Evolutionary conservation across 768 basidiomycete genomes (phyloP).

Genomic region (Phylloporus arenicola): DNA sequence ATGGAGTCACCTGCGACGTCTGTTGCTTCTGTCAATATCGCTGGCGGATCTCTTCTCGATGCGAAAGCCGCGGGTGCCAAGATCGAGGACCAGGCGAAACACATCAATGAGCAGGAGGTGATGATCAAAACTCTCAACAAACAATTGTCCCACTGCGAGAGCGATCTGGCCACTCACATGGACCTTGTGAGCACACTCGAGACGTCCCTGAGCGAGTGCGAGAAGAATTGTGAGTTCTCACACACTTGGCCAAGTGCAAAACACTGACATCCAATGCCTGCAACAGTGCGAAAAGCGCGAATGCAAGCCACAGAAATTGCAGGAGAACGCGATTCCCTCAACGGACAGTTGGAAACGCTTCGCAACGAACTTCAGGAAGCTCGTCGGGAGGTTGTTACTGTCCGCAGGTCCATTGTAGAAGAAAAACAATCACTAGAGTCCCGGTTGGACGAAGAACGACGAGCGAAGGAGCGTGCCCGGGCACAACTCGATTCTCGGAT

Average conservation of each 20-base stretch:
- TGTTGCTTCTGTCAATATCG: conserved; percentile 39
- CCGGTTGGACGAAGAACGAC: conserved; percentile 79
- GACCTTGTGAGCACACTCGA: conserved; percentile 83
- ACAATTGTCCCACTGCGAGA: conserved; percentile 89
- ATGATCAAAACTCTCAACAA: conserved; percentile 95
- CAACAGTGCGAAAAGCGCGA: conserved; percentile 82
- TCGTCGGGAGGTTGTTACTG: conserved; percentile 71
- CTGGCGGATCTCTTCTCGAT: conserved; percentile 39
- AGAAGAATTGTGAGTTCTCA: conserved; percentile 76
- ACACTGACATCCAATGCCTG: conserved; percentile 8
- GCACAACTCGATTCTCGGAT: conserved; percentile 83
- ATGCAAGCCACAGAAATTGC: conserved; percentile 90
- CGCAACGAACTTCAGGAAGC: conserved; percentile 71
- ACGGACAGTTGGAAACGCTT: conserved; percentile 56
- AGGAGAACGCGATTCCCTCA: conserved; percentile 76
- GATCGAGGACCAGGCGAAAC: conserved; percentile 70
- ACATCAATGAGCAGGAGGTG: conserved; percentile 76
- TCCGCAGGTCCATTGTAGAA: conserved; percentile 76
- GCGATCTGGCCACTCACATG: conserved; percentile 86
- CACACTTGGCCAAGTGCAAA: neutral
- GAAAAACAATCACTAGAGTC: conserved; percentile 85
- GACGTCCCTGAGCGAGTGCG: conserved; percentile 82
- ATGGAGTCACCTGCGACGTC: conserved; percentile 66
- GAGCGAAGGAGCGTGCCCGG: conserved; percentile 82
- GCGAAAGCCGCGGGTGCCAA: conserved; percentile 46